These are phyloP conservation scores for Gastrolobium bilobum DNA, from an alignment of 306 rosid genomes.

Conservation along the genomic window DNA sequence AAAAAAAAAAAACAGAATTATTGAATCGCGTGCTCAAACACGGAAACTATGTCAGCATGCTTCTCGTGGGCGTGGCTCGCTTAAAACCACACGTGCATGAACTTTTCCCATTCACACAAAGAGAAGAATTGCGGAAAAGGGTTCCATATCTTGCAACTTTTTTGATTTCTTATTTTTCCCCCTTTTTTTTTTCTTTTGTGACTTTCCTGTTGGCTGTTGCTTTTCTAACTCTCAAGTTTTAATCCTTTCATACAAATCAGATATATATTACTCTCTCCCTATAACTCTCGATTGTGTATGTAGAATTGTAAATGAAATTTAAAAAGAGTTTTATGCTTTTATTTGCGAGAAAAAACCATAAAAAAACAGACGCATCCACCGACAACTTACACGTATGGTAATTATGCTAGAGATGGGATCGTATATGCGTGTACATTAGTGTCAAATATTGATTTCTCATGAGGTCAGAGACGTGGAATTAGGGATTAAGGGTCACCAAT, in stretches of 20 bases:
- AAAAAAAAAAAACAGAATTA: background rate
- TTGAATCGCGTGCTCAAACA: slow-evolving; percentile 37
- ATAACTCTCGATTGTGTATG: background rate
- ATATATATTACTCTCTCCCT: no score
- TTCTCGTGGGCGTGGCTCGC: slow-evolving; percentile 51
- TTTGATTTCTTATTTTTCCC: background rate
- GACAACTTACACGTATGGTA: slow-evolving; percentile 9
- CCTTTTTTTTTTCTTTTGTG: background rate
- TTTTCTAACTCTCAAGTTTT: background rate
- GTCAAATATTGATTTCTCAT: slow-evolving; percentile 22
- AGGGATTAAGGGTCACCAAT: background rate
- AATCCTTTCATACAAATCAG: slow-evolving; percentile 3
- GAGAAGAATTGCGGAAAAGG: slow-evolving; percentile 1
- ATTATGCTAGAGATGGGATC: background rate
- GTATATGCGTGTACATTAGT: slow-evolving; percentile 1
- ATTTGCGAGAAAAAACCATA: background rate
- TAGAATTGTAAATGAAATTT: slow-evolving; percentile 4
- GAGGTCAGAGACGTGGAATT: background rate
- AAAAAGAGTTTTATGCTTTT: background rate
- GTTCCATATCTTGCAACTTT: slow-evolving; percentile 26
- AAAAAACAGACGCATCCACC: slow-evolving; percentile 11
- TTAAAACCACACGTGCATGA: slow-evolving; percentile 54
- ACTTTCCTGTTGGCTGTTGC: background rate
- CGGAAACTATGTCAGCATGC: slow-evolving; percentile 49
- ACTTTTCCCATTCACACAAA: slow-evolving; percentile 22